Conservation (phyloP, 2,329 filamentous ascomycete species). For the Cadophora luteo-olivacea region DNA sequence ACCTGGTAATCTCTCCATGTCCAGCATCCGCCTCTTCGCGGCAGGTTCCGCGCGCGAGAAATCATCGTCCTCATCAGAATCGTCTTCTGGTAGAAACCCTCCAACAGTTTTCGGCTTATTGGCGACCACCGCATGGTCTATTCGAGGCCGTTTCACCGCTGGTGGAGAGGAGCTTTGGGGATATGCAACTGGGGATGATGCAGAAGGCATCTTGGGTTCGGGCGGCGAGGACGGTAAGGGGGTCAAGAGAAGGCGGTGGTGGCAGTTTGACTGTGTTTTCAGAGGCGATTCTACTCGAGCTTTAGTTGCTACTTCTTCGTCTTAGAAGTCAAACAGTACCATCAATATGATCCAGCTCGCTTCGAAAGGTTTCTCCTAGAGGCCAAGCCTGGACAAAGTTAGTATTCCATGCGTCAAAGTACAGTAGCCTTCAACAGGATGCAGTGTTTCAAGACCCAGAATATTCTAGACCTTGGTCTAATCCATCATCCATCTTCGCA, state of each 20-base stretch:
- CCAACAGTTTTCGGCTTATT: slow-evolving; percentile 48
- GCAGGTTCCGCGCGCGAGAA: slow-evolving; percentile 44
- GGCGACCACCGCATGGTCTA: slow-evolving; percentile 43
- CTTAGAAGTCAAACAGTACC: slow-evolving; percentile 27
- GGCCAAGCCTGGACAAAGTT: slow-evolving; percentile 50
- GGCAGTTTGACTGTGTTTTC: slow-evolving; percentile 25
- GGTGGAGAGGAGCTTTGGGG: slow-evolving; percentile 42
- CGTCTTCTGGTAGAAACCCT: slow-evolving; percentile 54
- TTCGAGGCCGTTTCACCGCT: slow-evolving; percentile 48
- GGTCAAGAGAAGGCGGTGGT: slow-evolving; percentile 15
- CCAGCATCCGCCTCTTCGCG: slow-evolving; percentile 53
- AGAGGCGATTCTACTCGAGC: slow-evolving; percentile 35
- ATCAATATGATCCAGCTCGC: slow-evolving; percentile 51
- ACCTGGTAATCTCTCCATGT: slow-evolving; percentile 37
- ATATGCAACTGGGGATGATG: slow-evolving; percentile 62
- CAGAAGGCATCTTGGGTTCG: slow-evolving; percentile 57
- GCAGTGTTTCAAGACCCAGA: background rate
- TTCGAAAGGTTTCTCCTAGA: slow-evolving; percentile 53
- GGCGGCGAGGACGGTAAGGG: slow-evolving; percentile 48
- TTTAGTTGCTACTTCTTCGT: slow-evolving; percentile 22
- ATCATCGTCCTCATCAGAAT: slow-evolving; percentile 48
- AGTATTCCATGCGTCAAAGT: background rate
- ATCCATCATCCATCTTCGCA: background rate
- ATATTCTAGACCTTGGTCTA: background rate
- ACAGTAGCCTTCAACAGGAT: background rate